Evolutionary conservation across 306 rosid species (phyloP).

Genomic region (Elaeagnus macrophylla): DNA sequence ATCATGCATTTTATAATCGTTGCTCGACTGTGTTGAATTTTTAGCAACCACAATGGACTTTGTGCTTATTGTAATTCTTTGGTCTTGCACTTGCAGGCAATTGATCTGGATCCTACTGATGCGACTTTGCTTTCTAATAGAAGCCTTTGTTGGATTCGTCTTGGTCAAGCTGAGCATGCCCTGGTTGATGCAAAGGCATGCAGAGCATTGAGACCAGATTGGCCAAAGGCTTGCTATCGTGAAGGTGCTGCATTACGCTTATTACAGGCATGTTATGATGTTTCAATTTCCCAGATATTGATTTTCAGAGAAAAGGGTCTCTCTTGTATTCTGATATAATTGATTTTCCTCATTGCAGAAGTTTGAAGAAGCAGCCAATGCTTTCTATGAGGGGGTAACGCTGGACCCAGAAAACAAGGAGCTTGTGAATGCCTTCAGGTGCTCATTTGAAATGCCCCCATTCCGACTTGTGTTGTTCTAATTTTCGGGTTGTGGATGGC

Average conservation of each 20-base stretch:
- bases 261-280: constrained; percentile 54
- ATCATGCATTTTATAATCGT: no score
- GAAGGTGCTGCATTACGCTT: constrained; percentile 92
- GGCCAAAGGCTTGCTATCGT: constrained; percentile 93
- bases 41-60: no score
- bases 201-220: constrained; percentile 74
- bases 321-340: constrained; percentile 8
- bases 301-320: neutral
- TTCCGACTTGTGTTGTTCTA: neutral
- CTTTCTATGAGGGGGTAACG: constrained; percentile 76
- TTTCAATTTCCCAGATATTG: constrained; percentile 6
- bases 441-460: neutral
- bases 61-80: no score
- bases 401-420: constrained; percentile 77
- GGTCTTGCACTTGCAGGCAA: constrained; percentile 50
- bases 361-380: constrained; percentile 90
- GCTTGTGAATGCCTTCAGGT: constrained; percentile 89
- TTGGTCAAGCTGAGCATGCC: constrained; percentile 85
- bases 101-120: constrained; percentile 64
- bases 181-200: constrained; percentile 84
- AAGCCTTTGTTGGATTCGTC: constrained; percentile 81
- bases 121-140: constrained; percentile 67
- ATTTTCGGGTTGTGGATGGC: constrained; percentile 2
- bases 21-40: no score
- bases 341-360: constrained; percentile 41